These are phyloP conservation scores for Catharanthus roseus DNA, from an alignment of 257 asterid genomes.

Conservation along the genomic window DNA sequence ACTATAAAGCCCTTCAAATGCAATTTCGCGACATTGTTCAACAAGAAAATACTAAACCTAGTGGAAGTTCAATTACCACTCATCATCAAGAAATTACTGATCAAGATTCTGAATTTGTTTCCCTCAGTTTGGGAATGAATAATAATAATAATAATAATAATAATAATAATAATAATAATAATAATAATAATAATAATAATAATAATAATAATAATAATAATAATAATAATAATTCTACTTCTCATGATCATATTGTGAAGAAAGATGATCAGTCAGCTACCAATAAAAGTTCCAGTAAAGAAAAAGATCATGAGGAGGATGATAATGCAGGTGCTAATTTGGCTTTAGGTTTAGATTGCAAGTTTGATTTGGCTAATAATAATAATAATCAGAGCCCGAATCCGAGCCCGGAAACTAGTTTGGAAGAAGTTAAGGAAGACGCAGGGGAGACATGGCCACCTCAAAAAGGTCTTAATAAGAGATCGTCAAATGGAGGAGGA, in stretches of 20 bases:
- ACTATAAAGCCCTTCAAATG: slow-evolving; percentile 61
- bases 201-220: too few relatives aligned
- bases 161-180: too few relatives aligned
- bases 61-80: slow-evolving; percentile 4
- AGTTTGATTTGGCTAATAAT: slow-evolving; percentile 26
- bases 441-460: slow-evolving; percentile 44
- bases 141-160: too few relatives aligned
- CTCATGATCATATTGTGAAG: too few relatives aligned
- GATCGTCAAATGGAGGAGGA: slow-evolving; percentile 45
- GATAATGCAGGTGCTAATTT: slow-evolving; percentile 41
- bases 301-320: slow-evolving; percentile 14
- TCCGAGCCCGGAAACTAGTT: slow-evolving; percentile 47
- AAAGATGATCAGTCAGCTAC: slow-evolving; percentile 24
- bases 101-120: slow-evolving; percentile 33
- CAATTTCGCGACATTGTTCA: slow-evolving; percentile 51
- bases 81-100: slow-evolving; percentile 13
- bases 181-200: too few relatives aligned
- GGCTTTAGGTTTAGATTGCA: slow-evolving; percentile 60
- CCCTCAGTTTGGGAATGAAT: slow-evolving; percentile 76
- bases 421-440: slow-evolving; percentile 51
- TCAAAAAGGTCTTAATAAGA: slow-evolving; percentile 31
- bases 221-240: too few relatives aligned
- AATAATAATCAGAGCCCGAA: slow-evolving; percentile 28
- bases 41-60: slow-evolving; percentile 29
- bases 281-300: slow-evolving; percentile 18